Conservation (phyloP, 2,329 filamentous ascomycete genomes). For the Diaporthe citrichinensis region DNA sequence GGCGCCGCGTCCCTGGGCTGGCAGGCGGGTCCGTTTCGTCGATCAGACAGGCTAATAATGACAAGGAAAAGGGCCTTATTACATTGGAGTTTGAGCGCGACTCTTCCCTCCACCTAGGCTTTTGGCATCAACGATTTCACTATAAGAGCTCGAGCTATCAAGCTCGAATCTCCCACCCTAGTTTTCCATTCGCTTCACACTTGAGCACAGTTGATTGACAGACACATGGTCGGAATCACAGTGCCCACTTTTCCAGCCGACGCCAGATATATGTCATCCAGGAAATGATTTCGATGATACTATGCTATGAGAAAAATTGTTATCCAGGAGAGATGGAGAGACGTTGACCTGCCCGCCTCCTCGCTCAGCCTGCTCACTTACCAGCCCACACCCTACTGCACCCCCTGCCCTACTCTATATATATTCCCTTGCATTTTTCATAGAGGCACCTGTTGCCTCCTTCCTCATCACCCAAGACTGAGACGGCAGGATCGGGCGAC, state of each 20-base stretch:
- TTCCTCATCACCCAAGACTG: not conserved
- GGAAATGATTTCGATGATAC: conserved; percentile 30
- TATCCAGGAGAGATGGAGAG: conserved; percentile 26
- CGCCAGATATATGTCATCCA: not conserved
- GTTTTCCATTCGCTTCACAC: not conserved
- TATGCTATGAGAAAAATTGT: conserved; percentile 37
- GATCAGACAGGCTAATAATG: conserved; percentile 29
- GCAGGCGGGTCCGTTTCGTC: conserved; percentile 20
- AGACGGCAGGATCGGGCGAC: conserved; percentile 7
- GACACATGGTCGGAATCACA: not conserved
- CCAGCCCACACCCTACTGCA: not conserved
- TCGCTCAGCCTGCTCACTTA: conserved; percentile 3
- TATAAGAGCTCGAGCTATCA: not conserved
- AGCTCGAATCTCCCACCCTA: not conserved
- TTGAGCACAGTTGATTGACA: not conserved
- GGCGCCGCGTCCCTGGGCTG: conserved; percentile 6
- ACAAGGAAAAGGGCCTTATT: not conserved
- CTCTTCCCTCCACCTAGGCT: not conserved
- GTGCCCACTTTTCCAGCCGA: too few species aligned
- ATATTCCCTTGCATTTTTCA: not conserved
- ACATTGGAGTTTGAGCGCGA: too few species aligned
- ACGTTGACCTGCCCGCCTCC: conserved; percentile 35
- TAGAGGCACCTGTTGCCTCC: conserved; percentile 9
- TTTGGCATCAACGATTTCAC: not conserved
- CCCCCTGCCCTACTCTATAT: not conserved